phyloP scores from a whole-genome alignment of 305 asterid genomes.

The Fraxinus sp. region DNA sequence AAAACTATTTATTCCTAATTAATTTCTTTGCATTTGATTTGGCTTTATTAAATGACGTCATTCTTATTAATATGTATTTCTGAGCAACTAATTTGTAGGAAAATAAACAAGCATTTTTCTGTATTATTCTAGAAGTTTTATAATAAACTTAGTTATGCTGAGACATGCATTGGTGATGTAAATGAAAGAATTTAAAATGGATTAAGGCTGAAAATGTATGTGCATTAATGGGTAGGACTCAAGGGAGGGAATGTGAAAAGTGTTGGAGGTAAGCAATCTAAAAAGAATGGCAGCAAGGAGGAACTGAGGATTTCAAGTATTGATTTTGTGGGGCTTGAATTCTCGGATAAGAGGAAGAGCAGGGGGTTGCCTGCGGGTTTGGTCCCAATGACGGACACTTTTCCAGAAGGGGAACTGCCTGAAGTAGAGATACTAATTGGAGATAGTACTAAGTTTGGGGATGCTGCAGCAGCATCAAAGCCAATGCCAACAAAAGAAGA shows the following conservation, averaged over 20 bases:
- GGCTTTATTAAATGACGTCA: background rate
- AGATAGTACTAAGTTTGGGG: slow-evolving; percentile 62
- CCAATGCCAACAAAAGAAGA: slow-evolving; percentile 32
- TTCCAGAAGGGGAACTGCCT: slow-evolving; percentile 58
- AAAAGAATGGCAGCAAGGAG: slow-evolving; percentile 31
- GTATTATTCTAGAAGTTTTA: slow-evolving; percentile 5
- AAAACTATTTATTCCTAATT: background rate
- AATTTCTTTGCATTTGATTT: slow-evolving; percentile 9
- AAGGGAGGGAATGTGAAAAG: slow-evolving; percentile 32
- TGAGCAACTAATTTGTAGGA: slow-evolving; percentile 2
- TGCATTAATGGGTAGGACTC: slow-evolving; percentile 36
- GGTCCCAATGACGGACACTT: slow-evolving; percentile 56
- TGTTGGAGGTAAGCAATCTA: slow-evolving; percentile 27
- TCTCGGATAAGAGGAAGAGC: slow-evolving; percentile 72
- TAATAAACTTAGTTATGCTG: background rate
- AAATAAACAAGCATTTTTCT: slow-evolving; percentile 1
- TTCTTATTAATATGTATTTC: background rate
- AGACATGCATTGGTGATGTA: background rate
- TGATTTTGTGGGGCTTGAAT: slow-evolving; percentile 84
- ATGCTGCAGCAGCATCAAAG: slow-evolving; percentile 27
- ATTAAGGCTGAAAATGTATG: slow-evolving; percentile 12
- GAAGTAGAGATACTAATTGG: slow-evolving; percentile 87
- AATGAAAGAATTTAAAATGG: background rate
- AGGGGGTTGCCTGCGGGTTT: slow-evolving; percentile 80
- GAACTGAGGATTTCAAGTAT: slow-evolving; percentile 50